Evolutionary conservation across 495 filamentous ascomycete genomes (phyloP).

Genomic region (Pyrenula aspistea): DNA sequence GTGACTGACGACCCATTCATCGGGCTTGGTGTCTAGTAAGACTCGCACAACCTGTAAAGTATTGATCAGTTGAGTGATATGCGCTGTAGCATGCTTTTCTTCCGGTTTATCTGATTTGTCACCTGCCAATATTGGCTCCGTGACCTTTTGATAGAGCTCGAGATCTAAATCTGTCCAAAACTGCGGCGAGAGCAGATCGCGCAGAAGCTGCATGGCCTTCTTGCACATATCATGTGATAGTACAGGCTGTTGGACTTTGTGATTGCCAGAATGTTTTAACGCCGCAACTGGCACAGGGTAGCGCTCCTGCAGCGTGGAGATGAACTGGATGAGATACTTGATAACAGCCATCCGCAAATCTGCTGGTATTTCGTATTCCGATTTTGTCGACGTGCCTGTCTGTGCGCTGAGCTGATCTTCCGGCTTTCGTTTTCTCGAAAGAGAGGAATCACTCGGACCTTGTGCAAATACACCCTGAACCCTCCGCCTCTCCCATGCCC

Average conservation of each 20-base stretch:
- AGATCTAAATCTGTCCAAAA: slow-evolving; percentile 91
- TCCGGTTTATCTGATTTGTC: slow-evolving; percentile 53
- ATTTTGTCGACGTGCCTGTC: slow-evolving; percentile 33
- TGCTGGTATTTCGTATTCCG: slow-evolving; percentile 57
- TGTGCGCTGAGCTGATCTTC: slow-evolving; percentile 27
- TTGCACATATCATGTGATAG: slow-evolving; percentile 64
- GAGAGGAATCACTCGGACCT: slow-evolving; percentile 35
- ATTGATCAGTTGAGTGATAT: slow-evolving; percentile 77
- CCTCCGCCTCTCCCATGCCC: slow-evolving; percentile 82
- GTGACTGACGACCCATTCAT: slow-evolving; percentile 80
- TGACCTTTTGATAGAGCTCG: slow-evolving; percentile 81
- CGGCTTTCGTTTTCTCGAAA: slow-evolving; percentile 44
- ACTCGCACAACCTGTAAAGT: slow-evolving; percentile 82
- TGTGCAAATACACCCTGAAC: slow-evolving; percentile 39
- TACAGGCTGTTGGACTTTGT: slow-evolving; percentile 33
- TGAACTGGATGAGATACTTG: slow-evolving; percentile 89
- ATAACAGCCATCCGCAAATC: slow-evolving; percentile 63
- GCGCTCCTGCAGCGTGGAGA: slow-evolving; percentile 74
- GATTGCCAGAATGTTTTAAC: slow-evolving; percentile 38
- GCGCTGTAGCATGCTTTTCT: slow-evolving; percentile 34
- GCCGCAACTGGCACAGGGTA: slow-evolving; percentile 62
- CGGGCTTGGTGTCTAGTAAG: slow-evolving; percentile 69
- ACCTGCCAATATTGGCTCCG: slow-evolving; percentile 65
- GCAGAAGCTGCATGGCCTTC: slow-evolving; percentile 72
- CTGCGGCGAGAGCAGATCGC: slow-evolving; percentile 72